phyloP scores from a whole-genome alignment of 202 grass and related monocot genomes.

The Miscanthus sacchariflorus region DNA sequence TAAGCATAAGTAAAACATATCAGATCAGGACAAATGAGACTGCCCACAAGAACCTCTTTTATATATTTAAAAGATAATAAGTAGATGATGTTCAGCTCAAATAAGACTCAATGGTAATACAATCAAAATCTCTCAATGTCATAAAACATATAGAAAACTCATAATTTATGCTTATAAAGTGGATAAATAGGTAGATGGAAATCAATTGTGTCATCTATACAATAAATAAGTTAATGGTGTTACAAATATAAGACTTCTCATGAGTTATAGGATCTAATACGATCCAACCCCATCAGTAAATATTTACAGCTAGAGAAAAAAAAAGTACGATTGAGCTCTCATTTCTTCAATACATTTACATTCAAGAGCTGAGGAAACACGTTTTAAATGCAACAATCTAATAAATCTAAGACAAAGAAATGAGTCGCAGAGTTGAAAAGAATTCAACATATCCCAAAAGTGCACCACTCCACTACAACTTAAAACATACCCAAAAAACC shows the following conservation, averaged over 20 bases:
- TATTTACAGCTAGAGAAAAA: conserved; percentile 7
- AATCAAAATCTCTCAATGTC: not conserved
- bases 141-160: not conserved
- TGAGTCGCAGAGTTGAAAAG: not conserved
- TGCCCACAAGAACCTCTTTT: not conserved
- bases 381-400: not conserved
- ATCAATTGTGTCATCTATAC: not conserved
- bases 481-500: not conserved
- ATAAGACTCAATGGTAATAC: conserved; percentile 4
- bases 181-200: not conserved
- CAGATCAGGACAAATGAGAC: conserved; percentile 1
- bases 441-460: not conserved
- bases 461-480: not conserved
- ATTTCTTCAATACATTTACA: not conserved
- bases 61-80: not conserved
- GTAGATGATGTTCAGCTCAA: not conserved
- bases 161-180: not conserved
- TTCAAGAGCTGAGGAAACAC: not conserved
- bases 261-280: not conserved
- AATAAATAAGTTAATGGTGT: not conserved
- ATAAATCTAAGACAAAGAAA: conserved; percentile 3
- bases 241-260: conserved; percentile 11
- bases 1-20: not conserved
- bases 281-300: not conserved
- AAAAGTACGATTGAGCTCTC: not conserved